Base-by-base conservation (phyloP, 768 basidiomycete species). In the Collybiopsis luxurians region DNA sequence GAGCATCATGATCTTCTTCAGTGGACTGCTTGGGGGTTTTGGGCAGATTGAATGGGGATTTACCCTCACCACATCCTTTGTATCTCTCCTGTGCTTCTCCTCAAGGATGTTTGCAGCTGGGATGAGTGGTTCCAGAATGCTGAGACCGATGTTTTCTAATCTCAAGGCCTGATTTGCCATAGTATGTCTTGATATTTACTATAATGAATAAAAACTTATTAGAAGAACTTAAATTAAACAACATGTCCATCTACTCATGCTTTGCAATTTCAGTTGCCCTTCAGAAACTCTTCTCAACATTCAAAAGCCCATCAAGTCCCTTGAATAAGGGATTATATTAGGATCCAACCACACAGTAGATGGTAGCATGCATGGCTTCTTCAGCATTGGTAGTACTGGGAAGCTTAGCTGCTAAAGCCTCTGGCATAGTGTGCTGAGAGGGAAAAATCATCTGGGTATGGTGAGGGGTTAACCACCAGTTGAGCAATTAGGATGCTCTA, bases 401-500 rank as follows among this genome's bases (percentile, higher is more conserved):
- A 21, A 66, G 56, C 31, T 67, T 42, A 1, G 48, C 55, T 1
- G 55, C 54, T 12, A 65, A 23, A 0, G 40, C 55, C 1, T 55
- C 55, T 56, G 59, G 48, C 13, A 63, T 51, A 0, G 21, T 13
- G 19, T 59, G 59, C 31, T 59, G 51, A 5, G 63, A 60, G 5
- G 64, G 64, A 31, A 69, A 69, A n/a, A 65, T 66, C 65, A 69
- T 67, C 1, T 56, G 56, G 0, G 65, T 59, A 34, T 64, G 48
- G 12, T 58, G 15, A 1, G 59, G 61, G 2, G 58, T 48, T 12
- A 62, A 40, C 67, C 67, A 68, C 67, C 67, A 68, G 13, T 45
- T 26, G 2, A 69, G 36, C 67, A 66, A 69, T 4, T 30, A 6
- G 7, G 13, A 12, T 5, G 28, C 24, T 13, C 36, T 19, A 1